Evolutionary conservation across 768 basidiomycete species (phyloP).

Genomic region (Tricholomella constricta): DNA sequence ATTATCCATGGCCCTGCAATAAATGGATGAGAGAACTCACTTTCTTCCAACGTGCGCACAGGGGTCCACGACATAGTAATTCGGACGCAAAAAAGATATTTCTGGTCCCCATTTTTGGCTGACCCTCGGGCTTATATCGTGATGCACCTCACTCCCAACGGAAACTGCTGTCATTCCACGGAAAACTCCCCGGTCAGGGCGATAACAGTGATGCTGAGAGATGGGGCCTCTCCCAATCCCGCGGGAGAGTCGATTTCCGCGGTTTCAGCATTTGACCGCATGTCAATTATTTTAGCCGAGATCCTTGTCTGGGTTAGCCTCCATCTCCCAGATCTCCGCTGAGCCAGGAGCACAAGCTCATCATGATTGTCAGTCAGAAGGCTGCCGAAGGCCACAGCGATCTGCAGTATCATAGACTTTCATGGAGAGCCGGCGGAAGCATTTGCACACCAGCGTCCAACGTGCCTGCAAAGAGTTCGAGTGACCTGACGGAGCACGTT

Average conservation of each 20-base stretch:
- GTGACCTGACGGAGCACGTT: too few species aligned
- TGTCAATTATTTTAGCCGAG: slow-evolving; percentile 2
- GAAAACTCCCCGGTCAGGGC: slow-evolving; percentile 36
- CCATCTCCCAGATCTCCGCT: not conserved
- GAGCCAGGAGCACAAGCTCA: not conserved
- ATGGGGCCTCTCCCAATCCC: slow-evolving; percentile 19
- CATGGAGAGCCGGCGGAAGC: not conserved
- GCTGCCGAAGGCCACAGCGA: not conserved
- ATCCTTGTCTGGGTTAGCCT: not conserved
- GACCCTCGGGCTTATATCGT: slow-evolving; percentile 34
- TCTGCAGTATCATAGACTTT: not conserved
- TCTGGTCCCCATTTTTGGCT: slow-evolving; percentile 19
- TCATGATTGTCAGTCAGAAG: too few species aligned
- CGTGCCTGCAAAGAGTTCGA: too few species aligned
- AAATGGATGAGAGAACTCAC: slow-evolving; percentile 27
- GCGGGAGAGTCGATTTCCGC: slow-evolving; percentile 26
- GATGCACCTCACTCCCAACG: slow-evolving; percentile 23
- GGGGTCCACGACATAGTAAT: slow-evolving; percentile 37
- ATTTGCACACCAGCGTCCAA: too few species aligned
- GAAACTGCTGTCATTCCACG: slow-evolving; percentile 37
- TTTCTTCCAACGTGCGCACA: slow-evolving; percentile 39
- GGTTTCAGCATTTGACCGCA: slow-evolving; percentile 16
- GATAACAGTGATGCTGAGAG: slow-evolving; percentile 35
- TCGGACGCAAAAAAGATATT: slow-evolving; percentile 19
- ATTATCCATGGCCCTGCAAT: not conserved